Evolutionary conservation across 306 rosid species (phyloP), one percentile per base, ranked within the genome.

Genomic region (Inga leiocalycina): DNA sequence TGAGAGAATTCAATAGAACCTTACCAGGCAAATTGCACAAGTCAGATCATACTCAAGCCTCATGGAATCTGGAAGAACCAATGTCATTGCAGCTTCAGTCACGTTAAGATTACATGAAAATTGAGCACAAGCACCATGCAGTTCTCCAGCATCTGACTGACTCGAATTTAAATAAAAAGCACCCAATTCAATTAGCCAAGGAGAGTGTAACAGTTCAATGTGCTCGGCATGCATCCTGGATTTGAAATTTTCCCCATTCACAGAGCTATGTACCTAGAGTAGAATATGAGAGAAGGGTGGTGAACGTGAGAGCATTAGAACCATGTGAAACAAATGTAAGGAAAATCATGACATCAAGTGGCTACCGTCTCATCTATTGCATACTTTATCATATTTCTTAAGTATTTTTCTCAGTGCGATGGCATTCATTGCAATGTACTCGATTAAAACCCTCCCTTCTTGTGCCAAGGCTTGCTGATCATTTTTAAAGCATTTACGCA

Each of bases 1-100:
- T 37, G 19, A 27, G 19, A 27, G 81, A 65, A 72, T 71, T 68
- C 59, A 73, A 78, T 34, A 72, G 82, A 79, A 86, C 61, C 90
- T 90, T 90, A 95, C 98, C 97, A 95, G 86, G 85, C 98, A 95
- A 83, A 95, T 85, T 66, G 98, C 97, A 84, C 98, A 95, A 76
- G 85, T 93, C 67, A 95, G 92, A 90, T 89, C 87, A 79, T 87
- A 92, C 79, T 93, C 93, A 6, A 93, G 88, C 78, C 89, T 92
- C 34, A 88, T 82, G 79, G 93, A 91, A 87, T 89, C 91, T 0
- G 95, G 93, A 85, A 95, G 97, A 75, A 74, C 56, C 91, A 95
- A 87, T 12, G 88, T 88, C 91, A 95, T 87, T 54, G 64, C 71
- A 22, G 95, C 90, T 46, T 85, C 80, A 46, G 78, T 74, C 14